Conservation (phyloP, 768 basidiomycete species). For the Trametes coccinea region DNA sequence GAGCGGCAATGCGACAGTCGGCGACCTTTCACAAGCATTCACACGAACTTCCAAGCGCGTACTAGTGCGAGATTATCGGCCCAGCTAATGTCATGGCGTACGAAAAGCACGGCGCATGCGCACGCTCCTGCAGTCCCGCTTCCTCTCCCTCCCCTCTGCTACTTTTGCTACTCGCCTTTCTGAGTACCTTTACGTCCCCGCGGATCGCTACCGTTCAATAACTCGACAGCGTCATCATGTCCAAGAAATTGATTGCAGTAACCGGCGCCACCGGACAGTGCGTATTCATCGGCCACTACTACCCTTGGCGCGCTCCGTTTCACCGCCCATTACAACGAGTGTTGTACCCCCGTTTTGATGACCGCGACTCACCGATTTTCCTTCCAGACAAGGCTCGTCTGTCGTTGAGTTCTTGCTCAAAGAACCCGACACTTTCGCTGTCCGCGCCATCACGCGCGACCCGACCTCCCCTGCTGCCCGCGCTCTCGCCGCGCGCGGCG, state of each 20-base stretch:
- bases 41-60: too few species aligned
- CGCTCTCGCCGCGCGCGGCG: slow-evolving; percentile 11
- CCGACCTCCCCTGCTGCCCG: slow-evolving; percentile 7
- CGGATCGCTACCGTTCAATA: not conserved
- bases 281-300: not conserved
- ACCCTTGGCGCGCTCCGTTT: not conserved
- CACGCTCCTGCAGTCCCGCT: too few species aligned
- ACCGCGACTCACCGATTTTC: not conserved
- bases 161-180: too few species aligned
- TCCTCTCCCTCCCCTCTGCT: too few species aligned
- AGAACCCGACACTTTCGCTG: slow-evolving; percentile 9
- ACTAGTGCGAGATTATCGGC: too few species aligned
- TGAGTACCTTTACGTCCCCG: too few species aligned
- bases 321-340: too few species aligned
- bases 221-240: not conserved
- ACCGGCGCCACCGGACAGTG: slow-evolving; percentile 14
- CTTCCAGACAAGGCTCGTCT: slow-evolving; percentile 10
- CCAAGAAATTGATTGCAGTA: slow-evolving; percentile 10
- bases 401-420: slow-evolving; percentile 14
- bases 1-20: too few species aligned
- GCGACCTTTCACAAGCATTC: too few species aligned
- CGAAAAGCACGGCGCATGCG: too few species aligned
- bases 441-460: slow-evolving; percentile 17
- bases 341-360: too few species aligned
- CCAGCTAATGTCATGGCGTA: too few species aligned